phyloP scores from a whole-genome alignment of 768 basidiomycete genomes.

The Boletus rubropictus region DNA sequence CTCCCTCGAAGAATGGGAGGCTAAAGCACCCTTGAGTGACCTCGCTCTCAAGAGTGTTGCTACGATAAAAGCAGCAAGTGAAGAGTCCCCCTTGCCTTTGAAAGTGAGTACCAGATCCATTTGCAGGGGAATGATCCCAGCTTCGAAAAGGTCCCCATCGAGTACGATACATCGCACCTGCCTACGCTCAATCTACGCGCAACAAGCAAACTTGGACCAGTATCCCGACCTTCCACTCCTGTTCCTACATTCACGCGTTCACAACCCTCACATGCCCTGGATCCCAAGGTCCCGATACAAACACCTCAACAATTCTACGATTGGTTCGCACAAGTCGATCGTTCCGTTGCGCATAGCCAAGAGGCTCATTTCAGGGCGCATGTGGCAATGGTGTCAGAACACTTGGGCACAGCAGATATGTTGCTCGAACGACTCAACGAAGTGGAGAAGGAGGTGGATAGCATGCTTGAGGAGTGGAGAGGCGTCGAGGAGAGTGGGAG shows the following conservation, averaged over 20 bases:
- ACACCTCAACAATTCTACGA: conserved; percentile 97
- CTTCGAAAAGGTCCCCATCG: conserved; percentile 38
- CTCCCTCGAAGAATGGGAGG: conserved; percentile 89
- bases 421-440: conserved; percentile 68
- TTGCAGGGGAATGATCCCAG: conserved; percentile 24
- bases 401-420: conserved; percentile 72
- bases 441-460: conserved; percentile 66
- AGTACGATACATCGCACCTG: conserved; percentile 33
- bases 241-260: conserved; percentile 18
- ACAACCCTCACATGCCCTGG: conserved; percentile 46
- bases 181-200: conserved; percentile 33
- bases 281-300: conserved; percentile 72
- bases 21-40: conserved; percentile 70
- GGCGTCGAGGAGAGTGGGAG: conserved; percentile 91
- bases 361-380: conserved; percentile 89
- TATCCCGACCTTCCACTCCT: conserved; percentile 45
- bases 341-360: conserved; percentile 87
- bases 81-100: conserved; percentile 57
- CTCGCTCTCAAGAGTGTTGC: conserved; percentile 61
- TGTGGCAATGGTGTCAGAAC: conserved; percentile 66
- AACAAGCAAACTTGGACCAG: conserved; percentile 35
- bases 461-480: conserved; percentile 80
- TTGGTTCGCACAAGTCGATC: conserved; percentile 88
- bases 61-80: conserved; percentile 54
- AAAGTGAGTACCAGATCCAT: conserved; percentile 49